Evolutionary conservation across 2,329 filamentous ascomycete genomes (phyloP).

Genomic region (Lachnellula subtilissima): DNA sequence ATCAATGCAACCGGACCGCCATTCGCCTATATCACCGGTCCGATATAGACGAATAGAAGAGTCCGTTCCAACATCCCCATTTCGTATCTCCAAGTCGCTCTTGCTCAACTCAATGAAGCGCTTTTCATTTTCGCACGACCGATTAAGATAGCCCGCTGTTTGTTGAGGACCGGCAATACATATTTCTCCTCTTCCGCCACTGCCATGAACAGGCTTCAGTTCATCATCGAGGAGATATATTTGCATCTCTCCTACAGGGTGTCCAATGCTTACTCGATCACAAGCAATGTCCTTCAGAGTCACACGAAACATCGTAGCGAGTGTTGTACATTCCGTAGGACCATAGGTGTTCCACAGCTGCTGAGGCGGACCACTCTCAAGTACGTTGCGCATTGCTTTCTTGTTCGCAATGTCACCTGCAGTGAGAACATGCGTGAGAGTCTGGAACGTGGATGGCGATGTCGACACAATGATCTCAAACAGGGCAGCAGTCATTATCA

Average conservation of each 20-base stretch:
- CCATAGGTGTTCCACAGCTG: not conserved
- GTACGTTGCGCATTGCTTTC: not conserved
- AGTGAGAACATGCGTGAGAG: not conserved
- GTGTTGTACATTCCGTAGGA: not conserved
- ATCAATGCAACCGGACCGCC: not conserved
- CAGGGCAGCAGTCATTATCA: not conserved
- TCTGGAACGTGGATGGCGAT: not conserved
- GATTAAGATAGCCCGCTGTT: not conserved
- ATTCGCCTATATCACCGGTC: not conserved
- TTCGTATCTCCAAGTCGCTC: too few species aligned
- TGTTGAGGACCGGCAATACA: too few species aligned
- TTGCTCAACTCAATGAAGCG: not conserved
- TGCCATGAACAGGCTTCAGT: not conserved
- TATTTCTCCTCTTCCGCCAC: too few species aligned
- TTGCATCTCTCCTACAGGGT: not conserved
- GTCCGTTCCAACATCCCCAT: too few species aligned
- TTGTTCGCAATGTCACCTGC: not conserved
- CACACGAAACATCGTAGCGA: too few species aligned
- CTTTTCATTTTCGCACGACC: not conserved
- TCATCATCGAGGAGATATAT: not conserved
- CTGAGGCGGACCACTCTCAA: not conserved
- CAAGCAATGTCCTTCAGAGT: not conserved
- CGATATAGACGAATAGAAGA: not conserved
- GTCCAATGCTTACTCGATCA: not conserved
- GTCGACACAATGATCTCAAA: not conserved